Evolutionary conservation across 352 stramenopile species (phyloP), one percentile per base, ranked within the genome.

Genomic region (Phytophthora litchii): DNA sequence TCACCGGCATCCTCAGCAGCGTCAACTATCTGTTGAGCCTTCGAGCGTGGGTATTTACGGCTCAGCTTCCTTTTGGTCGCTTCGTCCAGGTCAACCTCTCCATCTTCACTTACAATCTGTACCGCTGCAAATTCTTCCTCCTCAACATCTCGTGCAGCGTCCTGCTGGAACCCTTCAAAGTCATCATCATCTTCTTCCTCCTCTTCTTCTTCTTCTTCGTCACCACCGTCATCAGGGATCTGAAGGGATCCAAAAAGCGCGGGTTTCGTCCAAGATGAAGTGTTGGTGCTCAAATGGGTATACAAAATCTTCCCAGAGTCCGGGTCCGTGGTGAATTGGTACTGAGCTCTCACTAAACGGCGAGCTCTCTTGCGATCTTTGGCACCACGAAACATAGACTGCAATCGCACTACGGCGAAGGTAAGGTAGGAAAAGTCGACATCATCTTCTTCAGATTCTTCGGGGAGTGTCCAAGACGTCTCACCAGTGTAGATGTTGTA

Each of bases 401-500:
- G 80, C n/a, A 90, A 52, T 0, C 63, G 60, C 14, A 83, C 52
- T 14, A 74, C 72, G 1, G 80, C 72, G 35, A 84, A 88, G 9
- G 32, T 54, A 13, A 90, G 50, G 35, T 78, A 85, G 11, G 69
- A 56, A 1, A 81, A 46, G 32, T 91, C 74, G 11, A 56, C 54
- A 0, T 68, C 54, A 0, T 68, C 31, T 14, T 76, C 62, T 10
- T 65, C 62, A 1, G 13, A 11, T 13, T 73, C 59, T 27, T 63
- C 36, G 3, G 80, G 82, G 10, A 72, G 53, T n/a, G 69, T 86
- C 83, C 81, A 92, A 16, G 79, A 81, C 2, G 79, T 88, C 47
- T 90, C 80, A 12, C 80, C 79, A 4, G 83, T 90, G 47, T 73
- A 51, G 4, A 75, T 54, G 44, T 92, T 82, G 66, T 88, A 88